Conservation (phyloP, 2,329 filamentous ascomycete species). For the Calycina herbarum region DNA sequence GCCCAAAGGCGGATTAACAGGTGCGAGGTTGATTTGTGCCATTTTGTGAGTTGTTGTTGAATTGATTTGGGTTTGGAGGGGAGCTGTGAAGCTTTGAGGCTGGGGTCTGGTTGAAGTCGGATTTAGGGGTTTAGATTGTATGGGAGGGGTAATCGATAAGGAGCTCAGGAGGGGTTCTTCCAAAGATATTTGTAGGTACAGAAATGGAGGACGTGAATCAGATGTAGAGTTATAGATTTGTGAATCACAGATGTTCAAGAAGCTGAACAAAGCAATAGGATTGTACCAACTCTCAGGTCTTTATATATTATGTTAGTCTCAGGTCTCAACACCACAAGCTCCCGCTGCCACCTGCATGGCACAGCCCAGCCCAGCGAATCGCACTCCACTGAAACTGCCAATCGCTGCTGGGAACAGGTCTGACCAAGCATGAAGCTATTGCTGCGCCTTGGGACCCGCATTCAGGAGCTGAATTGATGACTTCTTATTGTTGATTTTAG, state of each 20-base stretch:
- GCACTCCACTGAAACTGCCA: too few relatives aligned
- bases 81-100: not conserved
- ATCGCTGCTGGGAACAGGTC: too few relatives aligned
- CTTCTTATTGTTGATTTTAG: too few relatives aligned
- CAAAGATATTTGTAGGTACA: not conserved
- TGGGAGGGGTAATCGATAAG: not conserved
- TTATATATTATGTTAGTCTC: not conserved
- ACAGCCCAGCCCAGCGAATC: too few relatives aligned
- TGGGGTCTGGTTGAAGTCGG: not conserved
- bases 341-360: too few relatives aligned
- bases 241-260: not conserved
- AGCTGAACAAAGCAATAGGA: not conserved
- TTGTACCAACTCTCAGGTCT: not conserved
- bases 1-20: slow-evolving; percentile 28
- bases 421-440: too few relatives aligned
- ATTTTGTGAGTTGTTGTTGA: slow-evolving; percentile 10
- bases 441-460: too few relatives aligned
- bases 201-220: too few relatives aligned
- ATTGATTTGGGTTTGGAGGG: not conserved
- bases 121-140: not conserved
- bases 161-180: not conserved
- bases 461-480: too few relatives aligned
- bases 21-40: slow-evolving; percentile 21
- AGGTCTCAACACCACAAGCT: not conserved
- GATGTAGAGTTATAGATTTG: not conserved